Evolutionary conservation across 2,329 filamentous ascomycete genomes (phyloP), one percentile per base, ranked within the genome.

Genomic region (Rugonectria rugulosa): DNA sequence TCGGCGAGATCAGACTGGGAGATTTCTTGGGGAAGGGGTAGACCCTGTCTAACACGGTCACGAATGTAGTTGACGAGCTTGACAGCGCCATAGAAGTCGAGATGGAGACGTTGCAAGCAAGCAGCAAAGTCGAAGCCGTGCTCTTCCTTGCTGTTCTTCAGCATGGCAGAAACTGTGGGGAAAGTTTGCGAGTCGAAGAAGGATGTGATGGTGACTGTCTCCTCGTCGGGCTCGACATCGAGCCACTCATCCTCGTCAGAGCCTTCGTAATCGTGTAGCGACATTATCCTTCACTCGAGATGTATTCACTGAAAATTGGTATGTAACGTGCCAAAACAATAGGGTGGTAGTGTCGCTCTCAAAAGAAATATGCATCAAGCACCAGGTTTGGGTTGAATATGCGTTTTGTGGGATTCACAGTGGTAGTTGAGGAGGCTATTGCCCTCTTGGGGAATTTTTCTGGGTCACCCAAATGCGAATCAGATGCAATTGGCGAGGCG

Each of bases 31-130:
- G 85, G 85, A 3, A 85, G 69, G 6, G 75, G 36, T 27, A 72
- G 64, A 36, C 77, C 75, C 31, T 80, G 75, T 48, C 77, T 76
- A 19, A 78, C 78, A 19, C 70, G 72, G 56, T 75, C 72, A 56
- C 83, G 81, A 49, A 86, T 79, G 65, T 86, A 92, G 70, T 93
- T 93, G 70, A 92, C 85, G 27, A 93, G 78, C 73, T 88, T 92
- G 65, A 93, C 85, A 56, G 81, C 84, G 23, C 86, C 89, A 56
- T 91, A 81, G 64, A 92, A 92, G 67, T 93, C 89, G 38, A 92
- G 79, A 19, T 77, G 80, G 69, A 85, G 72, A 19, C 74, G 76
- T 54, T 84, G 82, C 53, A 86, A 79, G 27, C 85, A 76, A 48
- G 79, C 81, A 48, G 86, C 69, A 56, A 93, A 84, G 72, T 92